Evolutionary conservation across 371 early-diverging fungal genomes (phyloP).

Genomic region (Globomyces sp.): DNA sequence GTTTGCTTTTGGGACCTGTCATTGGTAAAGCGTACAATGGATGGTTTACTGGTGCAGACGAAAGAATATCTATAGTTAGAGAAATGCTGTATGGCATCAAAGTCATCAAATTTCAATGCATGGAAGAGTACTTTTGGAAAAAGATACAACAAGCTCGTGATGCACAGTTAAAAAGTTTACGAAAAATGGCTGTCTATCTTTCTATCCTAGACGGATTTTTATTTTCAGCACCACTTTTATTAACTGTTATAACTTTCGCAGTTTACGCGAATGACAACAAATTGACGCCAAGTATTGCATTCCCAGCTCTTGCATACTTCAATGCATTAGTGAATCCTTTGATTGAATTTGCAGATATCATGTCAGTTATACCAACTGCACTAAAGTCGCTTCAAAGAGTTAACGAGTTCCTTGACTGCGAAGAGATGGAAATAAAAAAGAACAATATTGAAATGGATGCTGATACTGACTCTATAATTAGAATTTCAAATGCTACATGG

Average conservation of each 20-base stretch:
- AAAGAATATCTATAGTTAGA: slow-evolving; percentile 16
- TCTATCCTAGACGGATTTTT: neutral
- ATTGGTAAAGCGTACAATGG: neutral
- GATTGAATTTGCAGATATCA: neutral
- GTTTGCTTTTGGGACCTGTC: neutral
- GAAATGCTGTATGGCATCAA: slow-evolving; percentile 34
- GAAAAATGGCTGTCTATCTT: neutral
- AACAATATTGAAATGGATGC: neutral
- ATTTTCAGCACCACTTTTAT: slow-evolving; percentile 22
- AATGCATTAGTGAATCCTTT: slow-evolving; percentile 14
- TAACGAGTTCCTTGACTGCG: neutral
- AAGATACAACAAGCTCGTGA: slow-evolving; percentile 23
- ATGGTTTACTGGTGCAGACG: slow-evolving; percentile 10
- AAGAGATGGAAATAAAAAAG: neutral
- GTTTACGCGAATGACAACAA: slow-evolving; percentile 16
- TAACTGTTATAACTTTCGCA: slow-evolving; percentile 34
- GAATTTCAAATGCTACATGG: no score
- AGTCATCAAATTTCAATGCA: slow-evolving; percentile 32
- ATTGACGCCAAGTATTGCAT: slow-evolving; percentile 26
- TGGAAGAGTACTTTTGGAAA: slow-evolving; percentile 23
- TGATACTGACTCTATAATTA: no score
- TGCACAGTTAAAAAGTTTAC: slow-evolving; percentile 17
- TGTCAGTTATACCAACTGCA: neutral
- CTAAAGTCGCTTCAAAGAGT: slow-evolving; percentile 19
- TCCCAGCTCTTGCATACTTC: slow-evolving; percentile 35